phyloP scores from a whole-genome alignment of 2,329 filamentous ascomycete species.

The Alternaria alternata region DNA sequence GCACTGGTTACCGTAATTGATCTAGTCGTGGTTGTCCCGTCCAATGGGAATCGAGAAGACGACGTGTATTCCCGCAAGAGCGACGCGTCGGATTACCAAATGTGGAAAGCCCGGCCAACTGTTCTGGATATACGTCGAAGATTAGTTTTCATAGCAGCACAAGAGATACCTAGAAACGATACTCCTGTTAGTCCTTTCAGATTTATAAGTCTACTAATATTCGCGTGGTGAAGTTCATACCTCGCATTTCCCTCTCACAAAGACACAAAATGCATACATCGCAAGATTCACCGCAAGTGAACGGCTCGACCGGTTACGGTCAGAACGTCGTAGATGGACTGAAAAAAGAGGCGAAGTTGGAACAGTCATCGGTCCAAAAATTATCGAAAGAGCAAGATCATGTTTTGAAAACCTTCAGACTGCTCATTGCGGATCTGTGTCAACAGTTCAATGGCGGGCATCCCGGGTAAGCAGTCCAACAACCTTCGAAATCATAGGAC shows the following conservation, averaged over 20 bases:
- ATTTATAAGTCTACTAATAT: not conserved
- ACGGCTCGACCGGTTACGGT: constrained; percentile 19
- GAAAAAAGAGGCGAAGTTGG: constrained; percentile 14
- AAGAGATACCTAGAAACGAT: not conserved
- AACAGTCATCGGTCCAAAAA: constrained; percentile 49
- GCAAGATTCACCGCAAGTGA: constrained; percentile 20
- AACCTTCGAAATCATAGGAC: not conserved
- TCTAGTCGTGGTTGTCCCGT: not conserved
- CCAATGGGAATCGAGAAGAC: constrained; percentile 9
- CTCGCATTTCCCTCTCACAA: not conserved
- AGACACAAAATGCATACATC: constrained; percentile 28
- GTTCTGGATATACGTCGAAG: not conserved
- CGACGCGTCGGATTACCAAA: constrained; percentile 15
- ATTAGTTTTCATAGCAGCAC: not conserved
- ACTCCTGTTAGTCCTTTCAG: not conserved
- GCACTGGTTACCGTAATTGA: constrained; percentile 21
- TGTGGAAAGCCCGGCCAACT: constrained; percentile 5
- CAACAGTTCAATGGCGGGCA: constrained; percentile 75
- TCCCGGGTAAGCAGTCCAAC: constrained; percentile 57
- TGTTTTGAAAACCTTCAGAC: constrained; percentile 22
- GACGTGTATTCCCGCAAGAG: not conserved
- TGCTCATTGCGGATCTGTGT: constrained; percentile 66
- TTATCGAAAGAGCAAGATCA: constrained; percentile 20
- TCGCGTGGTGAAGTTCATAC: not conserved
- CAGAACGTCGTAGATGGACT: constrained; percentile 7